Conservation (phyloP, 2,329 filamentous ascomycete species). For the Beauveria medogensis region DNA sequence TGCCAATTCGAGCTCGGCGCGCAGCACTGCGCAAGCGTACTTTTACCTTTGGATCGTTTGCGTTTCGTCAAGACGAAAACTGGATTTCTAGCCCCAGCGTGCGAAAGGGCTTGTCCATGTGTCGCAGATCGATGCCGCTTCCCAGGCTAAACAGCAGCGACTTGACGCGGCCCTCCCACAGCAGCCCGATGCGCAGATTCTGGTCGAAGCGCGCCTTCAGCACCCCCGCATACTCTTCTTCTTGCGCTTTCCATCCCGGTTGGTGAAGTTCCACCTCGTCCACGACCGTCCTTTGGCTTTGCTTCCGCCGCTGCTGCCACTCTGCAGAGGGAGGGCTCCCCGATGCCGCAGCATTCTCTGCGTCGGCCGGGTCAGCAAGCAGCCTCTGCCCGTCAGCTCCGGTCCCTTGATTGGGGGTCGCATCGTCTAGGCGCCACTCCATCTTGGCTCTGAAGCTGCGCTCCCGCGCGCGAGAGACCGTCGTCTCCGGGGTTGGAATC, state of each 20-base stretch:
- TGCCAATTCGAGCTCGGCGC: no score
- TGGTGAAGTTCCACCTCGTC: slow-evolving; percentile 19
- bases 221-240: slow-evolving; percentile 71
- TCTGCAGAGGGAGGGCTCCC: background rate
- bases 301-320: background rate
- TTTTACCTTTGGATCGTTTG: no score
- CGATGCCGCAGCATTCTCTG: background rate
- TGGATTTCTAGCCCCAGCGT: slow-evolving; percentile 72
- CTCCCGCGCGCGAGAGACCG: slow-evolving; percentile 17
- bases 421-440: slow-evolving; percentile 35
- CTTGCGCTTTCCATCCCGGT: slow-evolving; percentile 22
- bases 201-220: slow-evolving; percentile 87
- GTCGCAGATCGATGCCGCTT: slow-evolving; percentile 72
- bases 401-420: background rate
- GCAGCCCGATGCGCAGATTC: slow-evolving; percentile 71
- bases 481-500: background rate
- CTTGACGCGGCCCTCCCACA: slow-evolving; percentile 92
- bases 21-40: no score
- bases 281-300: background rate
- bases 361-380: background rate
- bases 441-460: slow-evolving; percentile 48
- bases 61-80: slow-evolving; percentile 57
- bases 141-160: slow-evolving; percentile 88
- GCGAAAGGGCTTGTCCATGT: slow-evolving; percentile 67
- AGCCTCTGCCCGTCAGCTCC: background rate